These are phyloP conservation scores for Lodderomyces elongisporus DNA, from an alignment of 1,139 yeast genomes.

Conservation along the genomic window DNA sequence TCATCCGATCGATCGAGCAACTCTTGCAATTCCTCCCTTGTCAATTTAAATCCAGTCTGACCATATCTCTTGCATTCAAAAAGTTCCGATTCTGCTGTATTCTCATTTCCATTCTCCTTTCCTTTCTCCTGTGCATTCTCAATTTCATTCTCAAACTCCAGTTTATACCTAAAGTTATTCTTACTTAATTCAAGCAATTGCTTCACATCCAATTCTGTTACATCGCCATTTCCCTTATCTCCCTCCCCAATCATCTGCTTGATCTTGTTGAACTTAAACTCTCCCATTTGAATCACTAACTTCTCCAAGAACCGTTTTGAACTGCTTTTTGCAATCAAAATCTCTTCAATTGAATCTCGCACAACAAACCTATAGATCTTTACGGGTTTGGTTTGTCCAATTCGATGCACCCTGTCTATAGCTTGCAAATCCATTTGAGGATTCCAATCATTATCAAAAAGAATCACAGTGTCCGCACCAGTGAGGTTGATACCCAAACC, in stretches of 20 bases:
- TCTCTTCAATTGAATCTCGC: slow-evolving; percentile 76
- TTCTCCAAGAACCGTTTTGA: slow-evolving; percentile 76
- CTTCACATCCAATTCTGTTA: slow-evolving; percentile 19
- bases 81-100: too few relatives aligned
- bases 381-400: slow-evolving; percentile 85
- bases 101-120: slow-evolving; percentile 8
- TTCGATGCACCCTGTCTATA: slow-evolving; percentile 90
- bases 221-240: slow-evolving; percentile 3
- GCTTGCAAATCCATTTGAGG: slow-evolving; percentile 97
- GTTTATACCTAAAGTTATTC: slow-evolving; percentile 12
- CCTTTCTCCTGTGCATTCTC: slow-evolving; percentile 2
- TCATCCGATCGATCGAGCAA: slow-evolving; percentile 48
- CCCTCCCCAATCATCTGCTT: slow-evolving; percentile 12
- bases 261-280: slow-evolving; percentile 52
- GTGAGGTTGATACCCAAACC: slow-evolving; percentile 87
- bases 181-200: slow-evolving; percentile 31
- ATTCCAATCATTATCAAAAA: slow-evolving; percentile 95
- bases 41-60: slow-evolving; percentile 17
- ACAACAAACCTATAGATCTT: slow-evolving; percentile 73
- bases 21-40: slow-evolving; percentile 44
- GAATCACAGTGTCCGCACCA: slow-evolving; percentile 82
- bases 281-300: slow-evolving; percentile 79
- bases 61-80: too few relatives aligned
- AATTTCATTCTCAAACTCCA: slow-evolving; percentile 6
- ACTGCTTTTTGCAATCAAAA: slow-evolving; percentile 69